phyloP scores from a whole-genome alignment of 2,329 filamentous ascomycete species.

The Epichloe typhina region DNA sequence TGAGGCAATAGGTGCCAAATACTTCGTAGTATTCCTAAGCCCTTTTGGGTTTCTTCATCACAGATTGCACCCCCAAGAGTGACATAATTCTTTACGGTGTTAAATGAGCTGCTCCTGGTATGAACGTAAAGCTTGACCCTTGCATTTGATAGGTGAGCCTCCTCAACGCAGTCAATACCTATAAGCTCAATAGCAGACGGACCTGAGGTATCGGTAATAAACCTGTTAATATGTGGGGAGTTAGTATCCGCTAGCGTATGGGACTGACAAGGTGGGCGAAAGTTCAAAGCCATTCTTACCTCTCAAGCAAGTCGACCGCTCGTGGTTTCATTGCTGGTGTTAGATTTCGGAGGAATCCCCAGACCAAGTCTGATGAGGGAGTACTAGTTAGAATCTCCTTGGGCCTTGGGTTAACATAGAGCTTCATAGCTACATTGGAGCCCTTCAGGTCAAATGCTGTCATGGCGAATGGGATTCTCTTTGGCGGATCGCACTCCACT shows the following conservation, averaged over 20 bases:
- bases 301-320: too few relatives aligned
- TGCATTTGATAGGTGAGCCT: constrained; percentile 5
- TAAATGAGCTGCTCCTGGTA: constrained; percentile 7
- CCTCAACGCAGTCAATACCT: constrained; percentile 7
- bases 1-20: constrained; percentile 9
- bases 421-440: too few relatives aligned
- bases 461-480: too few relatives aligned
- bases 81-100: constrained; percentile 6
- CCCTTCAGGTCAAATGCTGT: too few relatives aligned
- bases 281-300: constrained; percentile 5
- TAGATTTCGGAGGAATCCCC: constrained; percentile 1
- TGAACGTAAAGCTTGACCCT: constrained; percentile 8
- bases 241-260: neutral
- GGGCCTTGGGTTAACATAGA: too few relatives aligned
- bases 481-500: too few relatives aligned
- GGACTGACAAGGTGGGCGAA: neutral
- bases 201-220: neutral
- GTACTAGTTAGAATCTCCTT: too few relatives aligned
- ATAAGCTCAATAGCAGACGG: constrained; percentile 3
- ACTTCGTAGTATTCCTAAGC: neutral
- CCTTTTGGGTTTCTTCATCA: constrained; percentile 4
- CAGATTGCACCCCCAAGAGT: constrained; percentile 6
- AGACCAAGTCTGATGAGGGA: too few relatives aligned
- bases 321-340: too few relatives aligned
- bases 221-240: neutral